Evolutionary conservation across 2,329 filamentous ascomycete genomes (phyloP).

Genomic region (Cercospora sp.): DNA sequence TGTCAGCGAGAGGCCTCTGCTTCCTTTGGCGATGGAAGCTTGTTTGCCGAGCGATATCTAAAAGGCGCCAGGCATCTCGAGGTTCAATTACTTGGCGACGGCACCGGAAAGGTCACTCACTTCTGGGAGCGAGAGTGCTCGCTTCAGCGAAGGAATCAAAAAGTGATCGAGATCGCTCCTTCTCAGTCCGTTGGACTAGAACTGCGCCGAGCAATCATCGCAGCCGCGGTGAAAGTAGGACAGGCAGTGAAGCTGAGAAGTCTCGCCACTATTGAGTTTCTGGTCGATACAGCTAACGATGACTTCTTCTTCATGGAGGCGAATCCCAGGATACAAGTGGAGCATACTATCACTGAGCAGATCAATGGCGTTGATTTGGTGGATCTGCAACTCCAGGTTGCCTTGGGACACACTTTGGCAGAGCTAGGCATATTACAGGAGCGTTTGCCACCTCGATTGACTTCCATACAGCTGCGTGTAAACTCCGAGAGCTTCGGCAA

Average conservation of each 20-base stretch:
- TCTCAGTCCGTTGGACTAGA: neutral
- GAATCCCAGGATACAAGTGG: neutral
- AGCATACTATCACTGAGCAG: neutral
- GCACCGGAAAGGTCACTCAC: neutral
- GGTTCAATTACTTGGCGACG: neutral
- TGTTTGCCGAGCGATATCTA: neutral
- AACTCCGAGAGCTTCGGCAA: neutral
- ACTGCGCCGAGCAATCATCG: neutral
- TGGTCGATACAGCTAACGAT: neutral
- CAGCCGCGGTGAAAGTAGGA: neutral
- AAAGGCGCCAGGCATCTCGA: neutral
- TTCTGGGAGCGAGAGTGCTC: neutral
- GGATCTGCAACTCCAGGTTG: neutral
- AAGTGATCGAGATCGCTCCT: neutral
- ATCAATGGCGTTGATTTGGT: neutral
- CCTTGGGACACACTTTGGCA: neutral
- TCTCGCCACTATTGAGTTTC: neutral
- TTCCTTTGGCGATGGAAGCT: neutral
- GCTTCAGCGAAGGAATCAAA: neutral
- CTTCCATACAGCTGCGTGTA: neutral
- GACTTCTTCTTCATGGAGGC: neutral
- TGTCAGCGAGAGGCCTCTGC: neutral
- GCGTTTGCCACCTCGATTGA: neutral
- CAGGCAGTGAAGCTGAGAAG: neutral
- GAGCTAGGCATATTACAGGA: neutral